Evolutionary conservation across 371 early-diverging fungal genomes (phyloP).

Genomic region (Mucor ambiguus): DNA sequence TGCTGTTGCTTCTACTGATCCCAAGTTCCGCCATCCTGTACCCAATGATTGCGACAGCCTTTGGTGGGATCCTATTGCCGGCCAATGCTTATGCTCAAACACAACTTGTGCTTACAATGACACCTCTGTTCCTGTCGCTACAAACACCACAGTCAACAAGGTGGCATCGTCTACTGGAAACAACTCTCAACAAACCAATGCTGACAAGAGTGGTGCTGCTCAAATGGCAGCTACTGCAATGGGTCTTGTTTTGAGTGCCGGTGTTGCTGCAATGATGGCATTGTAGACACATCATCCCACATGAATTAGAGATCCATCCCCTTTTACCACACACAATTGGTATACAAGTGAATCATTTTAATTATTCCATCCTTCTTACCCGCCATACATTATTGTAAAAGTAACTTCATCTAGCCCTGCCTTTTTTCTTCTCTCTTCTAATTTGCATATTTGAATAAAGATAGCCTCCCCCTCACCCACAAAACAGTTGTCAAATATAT

Average conservation of each 20-base stretch:
- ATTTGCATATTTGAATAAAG: background rate
- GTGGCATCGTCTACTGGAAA: constrained; percentile 4
- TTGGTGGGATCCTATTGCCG: constrained; percentile 76
- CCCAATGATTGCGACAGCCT: constrained; percentile 70
- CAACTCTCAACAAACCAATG: background rate
- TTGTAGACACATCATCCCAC: constrained; percentile 8
- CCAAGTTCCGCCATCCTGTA: constrained; percentile 55
- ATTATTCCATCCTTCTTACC: background rate
- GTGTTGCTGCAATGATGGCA: constrained; percentile 12
- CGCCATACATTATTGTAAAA: constrained; percentile 7
- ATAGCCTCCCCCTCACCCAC: too few relatives aligned
- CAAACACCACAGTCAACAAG: constrained; percentile 17
- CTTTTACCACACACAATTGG: too few relatives aligned
- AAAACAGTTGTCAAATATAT: too few relatives aligned
- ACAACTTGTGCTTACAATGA: constrained; percentile 56
- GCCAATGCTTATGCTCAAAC: constrained; percentile 56
- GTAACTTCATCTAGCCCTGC: background rate
- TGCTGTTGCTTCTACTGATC: constrained; percentile 37
- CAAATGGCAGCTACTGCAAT: background rate
- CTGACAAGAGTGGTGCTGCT: constrained; percentile 3
- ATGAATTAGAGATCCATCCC: too few relatives aligned
- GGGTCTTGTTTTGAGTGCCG: constrained; percentile 12
- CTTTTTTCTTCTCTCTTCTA: background rate
- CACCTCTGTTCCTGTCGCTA: constrained; percentile 46
- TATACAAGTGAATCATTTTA: background rate